Evolutionary conservation across 2,329 filamentous ascomycete species (phyloP).

Genomic region (Aureobasidium musti): DNA sequence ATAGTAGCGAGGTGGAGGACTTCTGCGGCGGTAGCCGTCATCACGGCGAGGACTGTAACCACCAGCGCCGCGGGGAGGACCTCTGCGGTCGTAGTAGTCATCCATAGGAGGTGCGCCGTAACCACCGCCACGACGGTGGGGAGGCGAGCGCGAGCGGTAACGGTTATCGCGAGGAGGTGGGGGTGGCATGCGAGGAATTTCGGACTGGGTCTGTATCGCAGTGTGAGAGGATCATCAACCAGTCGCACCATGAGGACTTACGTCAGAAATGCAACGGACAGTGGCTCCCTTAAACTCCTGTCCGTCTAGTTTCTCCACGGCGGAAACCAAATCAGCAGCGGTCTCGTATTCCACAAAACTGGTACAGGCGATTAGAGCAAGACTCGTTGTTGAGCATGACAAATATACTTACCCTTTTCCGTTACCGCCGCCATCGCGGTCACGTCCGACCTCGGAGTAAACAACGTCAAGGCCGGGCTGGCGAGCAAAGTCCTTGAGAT

Average conservation of each 20-base stretch:
- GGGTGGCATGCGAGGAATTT: conserved; percentile 57
- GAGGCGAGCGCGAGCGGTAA: conserved; percentile 74
- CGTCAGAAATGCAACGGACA: conserved; percentile 85
- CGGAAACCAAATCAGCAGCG: conserved; percentile 80
- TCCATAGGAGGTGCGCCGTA: conserved; percentile 66
- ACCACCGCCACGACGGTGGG: conserved; percentile 65
- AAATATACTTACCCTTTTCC: conserved; percentile 69
- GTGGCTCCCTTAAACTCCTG: conserved; percentile 88
- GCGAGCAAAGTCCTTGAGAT: conserved; percentile 98
- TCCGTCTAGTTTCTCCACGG: conserved; percentile 91
- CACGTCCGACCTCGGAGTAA: conserved; percentile 93
- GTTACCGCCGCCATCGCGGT: conserved; percentile 67
- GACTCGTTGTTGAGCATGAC: no score
- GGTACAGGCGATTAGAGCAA: conserved; percentile 26
- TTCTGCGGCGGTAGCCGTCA: conserved; percentile 83
- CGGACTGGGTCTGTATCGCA: conserved; percentile 70
- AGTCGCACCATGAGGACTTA: conserved; percentile 50
- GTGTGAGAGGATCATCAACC: conserved; percentile 25
- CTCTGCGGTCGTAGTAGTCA: conserved; percentile 74
- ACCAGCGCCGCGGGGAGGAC: conserved; percentile 66
- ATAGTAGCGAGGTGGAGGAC: conserved; percentile 76
- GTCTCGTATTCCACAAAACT: conserved; percentile 99
- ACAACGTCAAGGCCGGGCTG: conserved; percentile 96
- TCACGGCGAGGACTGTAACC: conserved; percentile 83
- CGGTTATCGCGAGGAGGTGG: conserved; percentile 52